These are phyloP conservation scores for Lagenaria siceraria DNA, from an alignment of 306 rosid species.

Conservation along the genomic window DNA sequence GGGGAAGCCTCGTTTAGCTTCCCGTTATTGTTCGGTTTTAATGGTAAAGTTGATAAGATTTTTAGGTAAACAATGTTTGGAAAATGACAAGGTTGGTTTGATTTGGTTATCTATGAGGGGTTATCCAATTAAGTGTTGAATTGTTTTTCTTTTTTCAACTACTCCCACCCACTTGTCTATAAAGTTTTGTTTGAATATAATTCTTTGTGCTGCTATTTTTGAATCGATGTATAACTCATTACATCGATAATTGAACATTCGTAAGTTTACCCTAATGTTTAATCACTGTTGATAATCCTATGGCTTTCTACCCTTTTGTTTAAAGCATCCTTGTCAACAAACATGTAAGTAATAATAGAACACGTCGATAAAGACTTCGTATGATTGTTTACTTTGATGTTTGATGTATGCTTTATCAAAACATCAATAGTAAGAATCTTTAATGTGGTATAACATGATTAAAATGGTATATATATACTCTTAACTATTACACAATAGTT, in stretches of 20 bases:
- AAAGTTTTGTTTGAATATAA: background rate
- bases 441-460: background rate
- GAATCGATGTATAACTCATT: background rate
- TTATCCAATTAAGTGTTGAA: background rate
- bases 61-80: background rate
- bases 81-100: background rate
- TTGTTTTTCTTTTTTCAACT: background rate
- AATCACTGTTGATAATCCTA: background rate
- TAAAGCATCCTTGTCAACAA: background rate
- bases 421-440: background rate
- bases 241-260: background rate
- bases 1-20: background rate
- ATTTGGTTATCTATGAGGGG: constrained; percentile 1
- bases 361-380: too few species aligned
- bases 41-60: background rate
- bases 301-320: background rate
- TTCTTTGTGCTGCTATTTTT: background rate
- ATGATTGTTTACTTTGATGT: background rate
- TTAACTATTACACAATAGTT: background rate
- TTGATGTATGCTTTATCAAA: background rate
- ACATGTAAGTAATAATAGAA: too few species aligned
- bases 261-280: background rate
- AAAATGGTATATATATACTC: background rate
- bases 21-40: background rate
- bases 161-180: background rate